Percentiles rank a stretch among this genome's conserved stretches.
phyloP scores from a whole-genome alignment of 139 green algal species.

The Ettlia oleoabundans region DNA sequence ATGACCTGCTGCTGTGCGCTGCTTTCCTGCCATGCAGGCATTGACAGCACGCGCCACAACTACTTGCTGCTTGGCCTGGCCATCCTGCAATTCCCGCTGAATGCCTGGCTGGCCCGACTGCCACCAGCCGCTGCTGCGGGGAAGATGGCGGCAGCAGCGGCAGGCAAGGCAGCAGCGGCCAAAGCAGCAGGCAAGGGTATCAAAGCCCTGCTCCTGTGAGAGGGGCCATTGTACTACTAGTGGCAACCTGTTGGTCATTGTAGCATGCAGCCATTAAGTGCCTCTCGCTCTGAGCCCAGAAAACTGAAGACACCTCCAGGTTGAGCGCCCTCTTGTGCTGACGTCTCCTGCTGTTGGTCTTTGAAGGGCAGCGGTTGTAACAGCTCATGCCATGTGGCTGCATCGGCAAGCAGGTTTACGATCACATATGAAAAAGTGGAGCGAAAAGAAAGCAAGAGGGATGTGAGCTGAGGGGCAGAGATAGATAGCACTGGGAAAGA shows the following conservation, averaged over 20 bases:
- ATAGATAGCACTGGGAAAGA: too few relatives aligned
- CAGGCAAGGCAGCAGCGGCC: neutral
- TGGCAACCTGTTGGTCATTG: neutral
- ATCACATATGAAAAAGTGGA: too few relatives aligned
- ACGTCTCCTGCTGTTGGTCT: too few relatives aligned
- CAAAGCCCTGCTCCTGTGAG: neutral
- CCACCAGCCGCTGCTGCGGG: neutral
- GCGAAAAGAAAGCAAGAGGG: too few relatives aligned
- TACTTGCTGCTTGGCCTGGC: conserved; percentile 88
- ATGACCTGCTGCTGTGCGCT: too few relatives aligned
- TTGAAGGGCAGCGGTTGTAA: too few relatives aligned
- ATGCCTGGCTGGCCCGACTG: conserved; percentile 62
- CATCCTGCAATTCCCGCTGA: conserved; percentile 84
- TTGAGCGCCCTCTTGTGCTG: too few relatives aligned
- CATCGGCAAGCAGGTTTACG: too few relatives aligned
- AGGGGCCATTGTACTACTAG: neutral
- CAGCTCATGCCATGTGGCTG: too few relatives aligned
- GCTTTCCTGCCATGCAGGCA: conserved; percentile 65
- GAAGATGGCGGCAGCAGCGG: neutral
- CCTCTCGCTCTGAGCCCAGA: too few relatives aligned
- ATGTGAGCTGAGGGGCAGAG: too few relatives aligned
- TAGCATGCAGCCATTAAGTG: neutral
- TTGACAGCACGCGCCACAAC: conserved; percentile 76
- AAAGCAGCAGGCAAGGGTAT: neutral
- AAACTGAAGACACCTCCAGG: too few relatives aligned